These are phyloP conservation scores for Tremellales sp. DNA, from an alignment of 1,284 basidiomycete species.

Conservation along the genomic window DNA sequence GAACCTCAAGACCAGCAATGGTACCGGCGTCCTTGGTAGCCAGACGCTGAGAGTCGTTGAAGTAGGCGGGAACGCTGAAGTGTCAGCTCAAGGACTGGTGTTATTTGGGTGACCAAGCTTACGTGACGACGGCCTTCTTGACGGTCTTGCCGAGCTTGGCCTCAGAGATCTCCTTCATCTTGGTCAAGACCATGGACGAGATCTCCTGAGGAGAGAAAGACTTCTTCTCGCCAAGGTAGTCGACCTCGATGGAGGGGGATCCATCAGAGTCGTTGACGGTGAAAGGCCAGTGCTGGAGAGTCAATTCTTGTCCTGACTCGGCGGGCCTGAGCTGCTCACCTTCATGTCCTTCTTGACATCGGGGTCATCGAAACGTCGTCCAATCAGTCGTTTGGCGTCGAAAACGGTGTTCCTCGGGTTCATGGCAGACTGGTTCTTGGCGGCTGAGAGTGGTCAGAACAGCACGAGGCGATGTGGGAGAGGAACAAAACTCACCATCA, in stretches of 20 bases:
- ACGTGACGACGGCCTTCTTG: constrained; percentile 83
- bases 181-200: constrained; percentile 92
- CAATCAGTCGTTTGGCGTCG: constrained; percentile 95
- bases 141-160: constrained; percentile 84
- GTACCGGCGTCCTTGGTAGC: constrained; percentile 97
- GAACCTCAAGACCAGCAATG: constrained; percentile 93
- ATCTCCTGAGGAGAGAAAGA: constrained; percentile 86
- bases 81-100: too few species aligned
- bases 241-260: constrained; percentile 57
- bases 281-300: constrained; percentile 64
- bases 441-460: constrained; percentile 55
- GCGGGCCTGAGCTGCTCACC: constrained; percentile 51
- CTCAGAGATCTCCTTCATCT: constrained; percentile 99
- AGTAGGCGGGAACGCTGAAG: constrained; percentile 83
- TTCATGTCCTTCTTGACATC: constrained; percentile 61
- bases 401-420: constrained; percentile 95
- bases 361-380: constrained; percentile 79
- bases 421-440: constrained; percentile 97
- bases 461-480: background rate
- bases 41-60: constrained; percentile 98
- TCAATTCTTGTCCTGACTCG: background rate
- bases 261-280: constrained; percentile 58
- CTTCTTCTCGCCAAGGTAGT: constrained; percentile 60
- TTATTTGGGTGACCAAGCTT: background rate
- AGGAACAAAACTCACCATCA: constrained; percentile 55